These are phyloP conservation scores for Violaceomyces palustris DNA, from an alignment of 1,284 basidiomycete species.

Conservation along the genomic window DNA sequence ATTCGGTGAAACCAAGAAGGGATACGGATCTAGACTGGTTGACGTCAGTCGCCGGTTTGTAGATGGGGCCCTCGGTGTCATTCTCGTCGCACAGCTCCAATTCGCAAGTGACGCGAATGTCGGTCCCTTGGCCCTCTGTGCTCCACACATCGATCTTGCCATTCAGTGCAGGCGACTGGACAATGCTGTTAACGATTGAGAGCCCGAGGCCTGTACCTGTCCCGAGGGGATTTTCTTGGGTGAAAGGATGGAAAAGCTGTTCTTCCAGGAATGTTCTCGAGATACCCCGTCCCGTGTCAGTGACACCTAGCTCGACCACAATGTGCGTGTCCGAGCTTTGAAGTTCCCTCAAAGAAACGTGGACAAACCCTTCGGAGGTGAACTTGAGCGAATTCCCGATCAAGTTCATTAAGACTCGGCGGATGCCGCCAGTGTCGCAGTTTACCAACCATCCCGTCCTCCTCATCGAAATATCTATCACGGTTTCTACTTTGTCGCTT, in stretches of 20 bases:
- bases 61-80: conserved; percentile 35
- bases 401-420: conserved; percentile 88
- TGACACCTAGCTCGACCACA: conserved; percentile 76
- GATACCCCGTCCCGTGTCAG: conserved; percentile 77
- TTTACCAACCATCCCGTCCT: conserved; percentile 75
- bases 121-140: conserved; percentile 83
- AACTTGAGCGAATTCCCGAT: conserved; percentile 91
- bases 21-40: conserved; percentile 60
- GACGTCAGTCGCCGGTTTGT: conserved; percentile 56
- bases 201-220: conserved; percentile 92
- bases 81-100: conserved; percentile 60
- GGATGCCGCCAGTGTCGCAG: conserved; percentile 86
- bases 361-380: conserved; percentile 77
- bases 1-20: conserved; percentile 68
- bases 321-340: conserved; percentile 61
- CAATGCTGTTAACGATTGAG: conserved; percentile 90
- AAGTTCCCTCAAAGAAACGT: conserved; percentile 74
- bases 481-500: conserved; percentile 67
- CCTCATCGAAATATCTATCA: conserved; percentile 76
- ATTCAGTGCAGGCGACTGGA: conserved; percentile 75
- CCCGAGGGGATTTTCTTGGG: conserved; percentile 78
- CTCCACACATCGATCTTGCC: conserved; percentile 82
- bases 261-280: conserved; percentile 59
- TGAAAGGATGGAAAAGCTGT: conserved; percentile 93
- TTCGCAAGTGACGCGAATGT: conserved; percentile 80